Evolutionary conservation across 2,329 filamentous ascomycete species (phyloP), one percentile per base, ranked within the genome.

Genomic region (Chaetomiaceae sp.): DNA sequence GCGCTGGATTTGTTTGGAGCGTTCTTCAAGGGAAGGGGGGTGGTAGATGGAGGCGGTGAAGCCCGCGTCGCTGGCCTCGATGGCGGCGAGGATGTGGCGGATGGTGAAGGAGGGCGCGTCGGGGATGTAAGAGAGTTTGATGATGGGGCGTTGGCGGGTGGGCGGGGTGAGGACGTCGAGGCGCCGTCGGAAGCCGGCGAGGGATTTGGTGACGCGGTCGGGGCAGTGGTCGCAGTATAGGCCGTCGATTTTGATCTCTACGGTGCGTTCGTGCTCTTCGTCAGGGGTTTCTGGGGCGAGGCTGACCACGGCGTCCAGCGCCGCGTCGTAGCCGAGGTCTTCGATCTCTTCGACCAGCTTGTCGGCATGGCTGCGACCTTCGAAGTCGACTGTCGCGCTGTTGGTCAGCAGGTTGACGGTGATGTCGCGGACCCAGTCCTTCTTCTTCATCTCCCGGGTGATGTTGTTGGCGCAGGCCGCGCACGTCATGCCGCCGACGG

Each of bases 21-120:
- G 79, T 58, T 95, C 87, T 64, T 95, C 90, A 4, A 95, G 75
- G 0, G 84, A 89, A 0, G 86, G 86, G 0, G 87, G 83, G 53
- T 91, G 87, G 60, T 88, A 83, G 11, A 96, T 77, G 2, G 76
- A 80, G 1, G 83, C 78, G 20, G 68, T 69, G 51, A 95, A 84
- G 0, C 72, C 76, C 1, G 75, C 68, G 57, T 95, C 84, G 6
- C 78, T 73, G 5, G 74, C 73, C 45, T 79, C 72, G 41, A 96
- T 85, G 2, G 78, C 74, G 11, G 71, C 67, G 11, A 94, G 69
- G 34, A 96, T 86, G 7, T 79, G 75, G 39, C 91, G 79, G 53
- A 95, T 77, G 0, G 87, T 95, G 57, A 95, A 79, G 1, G 56
- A 60, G 0, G 88, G 86, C 3, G 81, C 72, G 2, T 76, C 62